These are phyloP conservation scores for Ustilago vetiveriae DNA, from an alignment of 1,284 basidiomycete species.

Conservation along the genomic window DNA sequence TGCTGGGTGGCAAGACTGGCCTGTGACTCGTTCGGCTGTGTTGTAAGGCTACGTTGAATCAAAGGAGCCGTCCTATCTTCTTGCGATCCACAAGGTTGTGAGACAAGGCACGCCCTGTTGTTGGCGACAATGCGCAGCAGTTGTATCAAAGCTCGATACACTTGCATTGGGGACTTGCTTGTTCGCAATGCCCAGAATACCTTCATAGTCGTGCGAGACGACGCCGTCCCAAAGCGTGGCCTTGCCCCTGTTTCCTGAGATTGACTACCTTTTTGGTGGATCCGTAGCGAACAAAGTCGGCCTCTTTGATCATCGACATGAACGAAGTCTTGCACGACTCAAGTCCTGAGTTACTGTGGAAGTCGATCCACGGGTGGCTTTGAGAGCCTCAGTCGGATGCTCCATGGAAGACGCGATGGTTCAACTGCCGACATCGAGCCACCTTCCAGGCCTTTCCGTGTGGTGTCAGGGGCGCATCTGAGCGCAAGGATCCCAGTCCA, in stretches of 20 bases:
- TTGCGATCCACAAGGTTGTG: conserved; percentile 13
- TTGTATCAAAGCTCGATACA: neutral
- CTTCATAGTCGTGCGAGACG: conserved; percentile 85
- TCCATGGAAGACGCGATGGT: conserved; percentile 42
- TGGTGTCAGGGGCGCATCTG: conserved; percentile 1
- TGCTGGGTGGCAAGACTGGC: conserved; percentile 39
- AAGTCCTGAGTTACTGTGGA: conserved; percentile 41
- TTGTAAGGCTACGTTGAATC: conserved; percentile 30
- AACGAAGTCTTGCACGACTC: conserved; percentile 53
- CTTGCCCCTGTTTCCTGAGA: conserved; percentile 55
- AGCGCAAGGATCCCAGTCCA: conserved; percentile 20
- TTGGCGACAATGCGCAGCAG: conserved; percentile 7
- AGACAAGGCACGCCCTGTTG: conserved; percentile 14
- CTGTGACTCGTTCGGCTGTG: conserved; percentile 38
- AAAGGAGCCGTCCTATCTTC: conserved; percentile 15
- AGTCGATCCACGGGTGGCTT: conserved; percentile 54
- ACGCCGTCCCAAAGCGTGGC: conserved; percentile 59
- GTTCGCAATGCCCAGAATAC: conserved; percentile 88
- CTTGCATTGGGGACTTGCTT: conserved; percentile 73
- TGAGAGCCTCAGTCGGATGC: conserved; percentile 44
- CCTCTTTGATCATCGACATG: conserved; percentile 63
- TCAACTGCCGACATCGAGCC: neutral
- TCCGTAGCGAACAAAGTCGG: conserved; percentile 61
- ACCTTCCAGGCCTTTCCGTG: neutral
- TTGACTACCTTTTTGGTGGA: conserved; percentile 58